phyloP scores from a whole-genome alignment of 805 yeast species.

The Lachancea quebecensis region DNA sequence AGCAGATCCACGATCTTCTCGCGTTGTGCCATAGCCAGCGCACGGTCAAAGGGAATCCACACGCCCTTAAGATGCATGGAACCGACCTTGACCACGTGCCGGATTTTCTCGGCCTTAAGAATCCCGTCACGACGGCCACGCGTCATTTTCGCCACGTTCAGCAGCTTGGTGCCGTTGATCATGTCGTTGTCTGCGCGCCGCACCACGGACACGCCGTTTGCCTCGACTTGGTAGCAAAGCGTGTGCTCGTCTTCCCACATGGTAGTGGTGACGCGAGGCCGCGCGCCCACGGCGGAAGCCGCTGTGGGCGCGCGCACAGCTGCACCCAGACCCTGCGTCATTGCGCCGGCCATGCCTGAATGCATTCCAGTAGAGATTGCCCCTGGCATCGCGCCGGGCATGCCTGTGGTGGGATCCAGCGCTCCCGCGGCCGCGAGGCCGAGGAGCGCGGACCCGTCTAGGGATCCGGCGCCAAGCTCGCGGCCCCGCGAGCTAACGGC shows the following conservation, averaged over 20 bases:
- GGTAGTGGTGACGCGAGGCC: constrained; percentile 70
- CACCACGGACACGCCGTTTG: constrained; percentile 71
- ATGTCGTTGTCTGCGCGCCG: constrained; percentile 79
- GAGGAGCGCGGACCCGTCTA: constrained; percentile 3
- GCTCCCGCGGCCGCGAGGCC: constrained; percentile 6
- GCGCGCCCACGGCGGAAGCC: not conserved
- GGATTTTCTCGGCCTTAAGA: constrained; percentile 63
- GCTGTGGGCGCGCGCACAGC: not conserved
- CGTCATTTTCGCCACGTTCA: constrained; percentile 82
- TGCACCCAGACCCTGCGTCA: not conserved
- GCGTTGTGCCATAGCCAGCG: constrained; percentile 71
- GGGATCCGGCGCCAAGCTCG: constrained; percentile 1
- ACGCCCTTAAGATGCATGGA: constrained; percentile 86
- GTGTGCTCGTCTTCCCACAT: constrained; percentile 89
- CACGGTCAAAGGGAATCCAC: constrained; percentile 84
- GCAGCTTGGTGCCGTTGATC: constrained; percentile 78
- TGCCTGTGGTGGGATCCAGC: not conserved
- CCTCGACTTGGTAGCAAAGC: constrained; percentile 78
- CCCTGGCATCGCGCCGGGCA: not conserved
- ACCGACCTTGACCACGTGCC: constrained; percentile 80
- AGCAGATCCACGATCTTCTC: constrained; percentile 65
- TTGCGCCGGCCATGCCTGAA: not conserved
- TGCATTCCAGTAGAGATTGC: not conserved
- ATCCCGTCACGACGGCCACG: constrained; percentile 84
- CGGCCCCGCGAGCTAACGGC: not conserved